These are phyloP conservation scores for Barnettozyma vustinii DNA, from an alignment of 805 yeast genomes.

Conservation along the genomic window DNA sequence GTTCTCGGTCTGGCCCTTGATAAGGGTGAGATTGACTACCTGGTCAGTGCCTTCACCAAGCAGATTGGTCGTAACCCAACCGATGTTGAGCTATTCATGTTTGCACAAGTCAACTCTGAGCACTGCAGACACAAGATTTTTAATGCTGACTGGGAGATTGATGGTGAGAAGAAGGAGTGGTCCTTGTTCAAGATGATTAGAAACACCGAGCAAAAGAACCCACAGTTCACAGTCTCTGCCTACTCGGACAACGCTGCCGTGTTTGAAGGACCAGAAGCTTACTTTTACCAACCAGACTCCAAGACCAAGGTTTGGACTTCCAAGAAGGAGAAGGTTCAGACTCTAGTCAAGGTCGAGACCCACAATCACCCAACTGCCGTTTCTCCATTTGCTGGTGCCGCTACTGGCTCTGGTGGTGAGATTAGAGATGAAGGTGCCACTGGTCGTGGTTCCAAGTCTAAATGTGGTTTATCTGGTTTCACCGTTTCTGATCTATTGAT, in stretches of 20 bases:
- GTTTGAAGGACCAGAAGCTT: slow-evolving; percentile 76
- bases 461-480: slow-evolving; percentile 93
- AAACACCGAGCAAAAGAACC: slow-evolving; percentile 79
- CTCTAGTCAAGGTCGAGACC: slow-evolving; percentile 93
- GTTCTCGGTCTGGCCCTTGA: slow-evolving; percentile 92
- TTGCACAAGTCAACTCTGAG: slow-evolving; percentile 98
- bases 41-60: slow-evolving; percentile 74
- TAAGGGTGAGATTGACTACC: slow-evolving; percentile 85
- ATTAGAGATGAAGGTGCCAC: slow-evolving; percentile 99
- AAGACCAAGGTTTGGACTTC: slow-evolving; percentile 68
- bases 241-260: slow-evolving; percentile 98
- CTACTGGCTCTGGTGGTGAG: slow-evolving; percentile 99
- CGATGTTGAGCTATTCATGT: slow-evolving; percentile 96
- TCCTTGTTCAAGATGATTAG: slow-evolving; percentile 92
- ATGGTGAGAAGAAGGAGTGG: slow-evolving; percentile 65
- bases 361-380: slow-evolving; percentile 99
- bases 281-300: slow-evolving; percentile 73
- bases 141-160: slow-evolving; percentile 97
- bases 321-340: slow-evolving; percentile 73
- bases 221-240: slow-evolving; percentile 84
- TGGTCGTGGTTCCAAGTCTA: slow-evolving; percentile 95
- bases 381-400: slow-evolving; percentile 98
- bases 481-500: slow-evolving; percentile 86
- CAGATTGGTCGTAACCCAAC: slow-evolving; percentile 85
- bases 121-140: slow-evolving; percentile 99